Base-by-base conservation (phyloP, 2,329 filamentous ascomycete genomes). In the Beauveria scarabaeidicola region DNA sequence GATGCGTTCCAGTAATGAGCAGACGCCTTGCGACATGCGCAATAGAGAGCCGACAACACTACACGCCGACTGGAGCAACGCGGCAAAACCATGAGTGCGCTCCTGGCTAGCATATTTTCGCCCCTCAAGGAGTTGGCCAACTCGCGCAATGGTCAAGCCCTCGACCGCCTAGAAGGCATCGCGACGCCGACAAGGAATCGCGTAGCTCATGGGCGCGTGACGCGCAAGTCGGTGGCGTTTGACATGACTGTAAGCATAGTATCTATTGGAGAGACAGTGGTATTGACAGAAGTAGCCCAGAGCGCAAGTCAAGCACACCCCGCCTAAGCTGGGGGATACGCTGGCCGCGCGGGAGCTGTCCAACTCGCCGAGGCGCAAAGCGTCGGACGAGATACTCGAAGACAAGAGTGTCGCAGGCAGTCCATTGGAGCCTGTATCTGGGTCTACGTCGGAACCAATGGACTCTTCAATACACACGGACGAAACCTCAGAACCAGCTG, bases 191-290 rank as follows among this genome's bases (percentile, higher is more conserved):
- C 46, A 23, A 51, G 38, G 51, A 52, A 47, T n/a, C 58, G 58
- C 23, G 38, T 15, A 21, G 19, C 54, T 3, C 23, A 29, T 15
- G 3, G 23, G 43, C 58, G 41, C 19, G 7, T n/a, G n/a, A 15
- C 40, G 44, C 44, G 38, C 13, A 60, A 60, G 38, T 54, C 58
- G 19, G 58, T 60, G n/a, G 41, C 52, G 8, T 60, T 60, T 48
- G 52, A 60, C 21, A 56, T 60, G 58, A 56, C 58, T 47, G 58
- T 60, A n/a, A 36, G 58, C 8, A 19, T 38, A 15, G 5, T 7
- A 7, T 17, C 15, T 3, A 13, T 52, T 47, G 29, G 17, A 6
- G 10, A 21, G 17, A 15, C 11, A 17, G 29, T 2, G 46, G 13
- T 52, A 21, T 29, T 52, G 5, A 51, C 29, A 38, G 25, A 7